Evolutionary conservation across 805 yeast genomes (phyloP), one percentile per base, ranked within the genome.

Genomic region (Myxozyma geophila): DNA sequence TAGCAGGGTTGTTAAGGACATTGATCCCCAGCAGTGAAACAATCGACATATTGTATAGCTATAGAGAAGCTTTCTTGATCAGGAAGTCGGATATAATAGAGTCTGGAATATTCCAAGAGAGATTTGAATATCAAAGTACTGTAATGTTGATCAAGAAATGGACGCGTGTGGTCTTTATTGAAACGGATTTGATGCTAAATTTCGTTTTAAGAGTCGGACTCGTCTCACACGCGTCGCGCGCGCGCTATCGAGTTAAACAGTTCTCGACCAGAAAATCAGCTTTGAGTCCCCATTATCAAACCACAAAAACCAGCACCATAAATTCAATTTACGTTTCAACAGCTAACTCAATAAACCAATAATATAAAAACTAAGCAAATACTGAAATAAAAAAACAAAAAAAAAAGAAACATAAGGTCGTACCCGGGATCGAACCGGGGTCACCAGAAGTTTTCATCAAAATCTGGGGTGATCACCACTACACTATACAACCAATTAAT

Each of bases 1-100:
- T 85, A 5, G 98, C 98, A 3, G 99, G 99, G 72, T 95, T 95
- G 75, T 91, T 93, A 62, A 93, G 82, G 36, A 95, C 97, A 71
- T 90, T 89, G 65, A 95, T 92, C 58, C 97, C 97, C 58, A 93
- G 80, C 57, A 95, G 54, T 35, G 69, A 66, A 7, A 66, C 69
- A 28, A 66, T 66, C 10, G 69, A 66, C 69, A 66, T 66, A n/a
- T 23, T 37, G 19, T 37, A 8, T 15, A 8, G 33, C n/a, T 28
- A 15, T 28, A 36, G 1, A 19, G 5, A 9, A 9, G 7, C 28
- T 2, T 28, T 28, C 28, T 2, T 5, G 5, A 28, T 3, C 28
- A 28, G 28, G 5, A 28, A 28, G 28, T 28, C 28, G 28, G 2
- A 28, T 28, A 28, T 28, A 28, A 28, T 28, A 28, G 28, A 28